phyloP scores from a whole-genome alignment of 108 stramenopile genomes.

The Discostella stelligeroides region DNA sequence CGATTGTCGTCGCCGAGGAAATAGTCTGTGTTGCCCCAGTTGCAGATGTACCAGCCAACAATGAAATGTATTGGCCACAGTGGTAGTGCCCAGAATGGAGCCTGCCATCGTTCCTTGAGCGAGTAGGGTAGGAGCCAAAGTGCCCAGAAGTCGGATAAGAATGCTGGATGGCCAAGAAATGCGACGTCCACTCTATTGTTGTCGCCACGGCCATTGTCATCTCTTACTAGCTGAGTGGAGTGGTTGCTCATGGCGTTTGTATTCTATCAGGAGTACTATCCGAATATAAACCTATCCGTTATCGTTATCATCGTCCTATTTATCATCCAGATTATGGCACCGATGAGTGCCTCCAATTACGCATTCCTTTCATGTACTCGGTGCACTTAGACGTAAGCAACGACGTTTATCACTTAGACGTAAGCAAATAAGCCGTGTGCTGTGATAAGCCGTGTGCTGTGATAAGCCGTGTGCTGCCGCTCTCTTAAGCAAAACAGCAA shows the following conservation, averaged over 20 bases:
- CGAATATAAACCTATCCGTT: too few species aligned
- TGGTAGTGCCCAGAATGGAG: constrained; percentile 41
- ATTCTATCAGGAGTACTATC: too few species aligned
- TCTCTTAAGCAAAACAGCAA: too few species aligned
- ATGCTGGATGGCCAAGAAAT: constrained; percentile 56
- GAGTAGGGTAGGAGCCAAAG: constrained; percentile 61
- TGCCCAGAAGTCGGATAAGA: constrained; percentile 52
- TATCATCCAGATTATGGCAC: too few species aligned
- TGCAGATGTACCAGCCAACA: constrained; percentile 55
- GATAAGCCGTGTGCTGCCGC: too few species aligned
- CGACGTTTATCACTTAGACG: too few species aligned
- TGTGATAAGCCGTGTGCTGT: too few species aligned
- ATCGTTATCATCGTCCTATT: too few species aligned
- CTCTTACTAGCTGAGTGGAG: not conserved
- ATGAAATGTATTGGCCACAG: constrained; percentile 59
- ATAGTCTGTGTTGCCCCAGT: constrained; percentile 33
- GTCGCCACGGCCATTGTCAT: not conserved
- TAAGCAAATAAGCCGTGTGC: too few species aligned
- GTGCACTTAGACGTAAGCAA: too few species aligned
- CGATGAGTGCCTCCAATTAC: too few species aligned
- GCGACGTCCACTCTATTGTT: constrained; percentile 5
- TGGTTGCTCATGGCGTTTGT: constrained; percentile 42
- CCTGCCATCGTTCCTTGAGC: constrained; percentile 47
- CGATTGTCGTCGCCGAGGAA: constrained; percentile 53
- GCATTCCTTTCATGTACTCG: too few species aligned